Evolutionary conservation across 78 protist species (phyloP).

Genomic region (slime mould (Dictyostelium discoideum)): DNA sequence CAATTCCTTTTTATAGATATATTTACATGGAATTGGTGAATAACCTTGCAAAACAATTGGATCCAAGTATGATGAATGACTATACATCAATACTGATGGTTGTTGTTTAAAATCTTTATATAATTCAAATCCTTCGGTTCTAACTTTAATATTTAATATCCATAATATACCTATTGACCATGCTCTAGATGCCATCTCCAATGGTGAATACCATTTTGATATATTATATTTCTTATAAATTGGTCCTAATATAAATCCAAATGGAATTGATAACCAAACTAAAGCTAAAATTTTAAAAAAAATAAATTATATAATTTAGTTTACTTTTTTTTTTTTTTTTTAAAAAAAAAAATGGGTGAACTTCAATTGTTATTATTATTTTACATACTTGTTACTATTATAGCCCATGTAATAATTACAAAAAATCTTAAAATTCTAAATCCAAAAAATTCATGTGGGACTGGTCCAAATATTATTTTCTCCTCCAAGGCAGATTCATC

Average conservation of each 20-base stretch:
- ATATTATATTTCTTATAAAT: neutral
- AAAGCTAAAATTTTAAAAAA: neutral
- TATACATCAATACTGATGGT: slow-evolving; percentile 44
- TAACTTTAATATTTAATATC: slow-evolving; percentile 4
- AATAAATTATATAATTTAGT: too few relatives aligned
- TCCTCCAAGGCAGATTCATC: neutral
- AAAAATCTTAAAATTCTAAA: slow-evolving; percentile 22
- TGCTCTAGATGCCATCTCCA: slow-evolving; percentile 5
- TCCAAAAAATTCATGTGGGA: slow-evolving; percentile 11
- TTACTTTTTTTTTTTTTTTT: too few relatives aligned
- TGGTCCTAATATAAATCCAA: neutral
- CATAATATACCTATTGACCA: slow-evolving; percentile 47
- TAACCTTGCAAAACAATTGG: slow-evolving; percentile 55
- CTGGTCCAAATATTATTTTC: neutral
- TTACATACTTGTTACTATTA: slow-evolving; percentile 29
- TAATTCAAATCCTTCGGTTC: neutral
- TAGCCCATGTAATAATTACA: slow-evolving; percentile 11
- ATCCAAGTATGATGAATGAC: slow-evolving; percentile 52
- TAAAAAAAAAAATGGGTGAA: too few relatives aligned
- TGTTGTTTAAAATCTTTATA: neutral
- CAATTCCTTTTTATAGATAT: slow-evolving; percentile 53
- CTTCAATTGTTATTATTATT: neutral
- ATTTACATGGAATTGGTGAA: slow-evolving; percentile 38
- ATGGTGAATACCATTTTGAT: neutral
- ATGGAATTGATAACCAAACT: slow-evolving; percentile 41